phyloP scores from a whole-genome alignment of 2,329 filamentous ascomycete genomes.

The Aspergillus spinulosporus region DNA sequence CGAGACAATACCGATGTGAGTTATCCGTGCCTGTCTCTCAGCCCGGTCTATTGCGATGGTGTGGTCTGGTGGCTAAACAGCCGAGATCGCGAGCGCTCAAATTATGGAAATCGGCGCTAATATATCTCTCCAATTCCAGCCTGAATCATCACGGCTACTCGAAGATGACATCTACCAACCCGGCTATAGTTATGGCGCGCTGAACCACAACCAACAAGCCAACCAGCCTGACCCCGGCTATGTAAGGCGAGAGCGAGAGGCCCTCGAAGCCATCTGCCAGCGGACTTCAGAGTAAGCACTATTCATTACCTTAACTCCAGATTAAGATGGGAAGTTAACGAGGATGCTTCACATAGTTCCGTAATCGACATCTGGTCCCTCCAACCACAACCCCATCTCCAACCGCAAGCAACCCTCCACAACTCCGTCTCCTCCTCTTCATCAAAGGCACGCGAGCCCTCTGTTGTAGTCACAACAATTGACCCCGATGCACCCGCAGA shows the following conservation, averaged over 20 bases:
- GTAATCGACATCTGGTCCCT: conserved; percentile 49
- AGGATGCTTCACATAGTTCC: conserved; percentile 29
- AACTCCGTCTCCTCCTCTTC: conserved; percentile 31
- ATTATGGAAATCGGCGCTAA: background rate
- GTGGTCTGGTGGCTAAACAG: background rate
- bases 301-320: background rate
- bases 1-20: conserved; percentile 41
- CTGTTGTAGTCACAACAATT: conserved; percentile 22
- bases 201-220: conserved; percentile 38
- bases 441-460: conserved; percentile 26
- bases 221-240: conserved; percentile 45
- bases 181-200: conserved; percentile 45
- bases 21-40: background rate
- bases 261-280: conserved; percentile 49
- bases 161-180: conserved; percentile 49
- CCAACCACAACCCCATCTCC: conserved; percentile 45
- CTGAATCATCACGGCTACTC: conserved; percentile 47
- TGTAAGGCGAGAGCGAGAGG: conserved; percentile 46
- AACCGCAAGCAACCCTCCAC: conserved; percentile 39
- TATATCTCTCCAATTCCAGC: conserved; percentile 21
- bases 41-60: background rate
- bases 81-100: background rate
- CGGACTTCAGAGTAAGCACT: conserved; percentile 47
- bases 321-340: no score
- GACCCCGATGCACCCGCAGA: conserved; percentile 19